Evolutionary conservation across 2,329 filamentous ascomycete species (phyloP).

Genomic region (Xylaria sp.): DNA sequence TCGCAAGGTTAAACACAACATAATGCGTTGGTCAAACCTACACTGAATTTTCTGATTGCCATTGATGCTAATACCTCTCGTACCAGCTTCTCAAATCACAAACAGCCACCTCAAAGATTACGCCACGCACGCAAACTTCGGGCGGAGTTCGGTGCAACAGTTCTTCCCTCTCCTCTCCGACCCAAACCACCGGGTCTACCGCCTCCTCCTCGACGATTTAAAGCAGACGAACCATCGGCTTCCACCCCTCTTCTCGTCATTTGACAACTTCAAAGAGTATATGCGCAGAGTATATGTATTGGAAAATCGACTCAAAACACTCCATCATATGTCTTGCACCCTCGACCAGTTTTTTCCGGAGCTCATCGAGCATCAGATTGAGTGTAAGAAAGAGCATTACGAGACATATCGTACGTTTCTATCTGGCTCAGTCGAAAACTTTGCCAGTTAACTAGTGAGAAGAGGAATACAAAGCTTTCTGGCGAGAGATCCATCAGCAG

Average conservation of each 20-base stretch:
- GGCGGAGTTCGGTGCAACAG: background rate
- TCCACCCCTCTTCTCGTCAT: background rate
- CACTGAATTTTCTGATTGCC: background rate
- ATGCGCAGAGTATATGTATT: background rate
- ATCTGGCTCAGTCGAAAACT: background rate
- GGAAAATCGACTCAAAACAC: background rate
- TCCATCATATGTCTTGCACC: background rate
- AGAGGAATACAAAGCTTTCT: background rate
- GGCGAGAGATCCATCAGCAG: background rate
- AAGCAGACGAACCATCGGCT: background rate
- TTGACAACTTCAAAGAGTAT: background rate
- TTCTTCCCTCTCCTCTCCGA: background rate
- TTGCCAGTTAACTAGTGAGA: background rate
- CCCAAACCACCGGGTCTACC: background rate
- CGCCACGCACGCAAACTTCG: background rate
- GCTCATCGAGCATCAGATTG: background rate
- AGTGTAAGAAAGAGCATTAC: background rate
- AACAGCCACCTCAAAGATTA: background rate
- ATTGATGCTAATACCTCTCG: background rate
- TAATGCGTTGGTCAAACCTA: background rate
- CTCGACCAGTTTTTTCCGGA: background rate
- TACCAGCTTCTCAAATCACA: background rate
- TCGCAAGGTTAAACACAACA: background rate
- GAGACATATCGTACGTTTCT: background rate
- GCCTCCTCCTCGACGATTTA: background rate